Evolutionary conservation across 2,329 filamentous ascomycete species (phyloP).

Genomic region (Aureobasidium zeae): DNA sequence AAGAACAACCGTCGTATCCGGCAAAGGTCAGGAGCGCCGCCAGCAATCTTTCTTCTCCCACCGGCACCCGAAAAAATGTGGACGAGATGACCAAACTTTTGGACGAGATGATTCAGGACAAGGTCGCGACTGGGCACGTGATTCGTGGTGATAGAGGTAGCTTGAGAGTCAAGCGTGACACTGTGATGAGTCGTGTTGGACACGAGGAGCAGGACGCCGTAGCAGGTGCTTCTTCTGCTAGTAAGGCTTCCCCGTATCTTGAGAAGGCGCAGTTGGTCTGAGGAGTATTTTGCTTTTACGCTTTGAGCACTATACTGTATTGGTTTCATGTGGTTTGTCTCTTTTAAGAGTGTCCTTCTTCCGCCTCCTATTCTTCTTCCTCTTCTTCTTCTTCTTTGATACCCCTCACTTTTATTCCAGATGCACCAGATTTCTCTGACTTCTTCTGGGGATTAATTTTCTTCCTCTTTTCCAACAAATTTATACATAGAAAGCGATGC

Average conservation of each 20-base stretch:
- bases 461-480: too few species aligned
- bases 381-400: too few species aligned
- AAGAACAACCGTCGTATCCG: not conserved
- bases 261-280: slow-evolving; percentile 1
- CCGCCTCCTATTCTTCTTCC: too few species aligned
- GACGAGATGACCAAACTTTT: slow-evolving; percentile 91
- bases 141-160: slow-evolving; percentile 56
- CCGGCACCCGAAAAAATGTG: slow-evolving; percentile 48
- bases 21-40: not conserved
- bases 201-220: not conserved
- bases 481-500: too few species aligned
- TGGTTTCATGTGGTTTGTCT: too few species aligned
- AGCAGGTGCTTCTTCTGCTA: slow-evolving; percentile 11
- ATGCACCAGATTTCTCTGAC: too few species aligned
- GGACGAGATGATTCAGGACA: slow-evolving; percentile 92
- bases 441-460: too few species aligned
- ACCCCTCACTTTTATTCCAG: too few species aligned
- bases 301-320: too few species aligned
- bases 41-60: too few species aligned
- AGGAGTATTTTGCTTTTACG: too few species aligned
- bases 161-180: slow-evolving; percentile 40
- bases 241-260: not conserved
- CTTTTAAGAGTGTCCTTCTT: too few species aligned
- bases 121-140: slow-evolving; percentile 66
- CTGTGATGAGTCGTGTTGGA: slow-evolving; percentile 21